Conservation (phyloP, 192 early-diverging fungal species). For the Fimicolochytrium jonesii region DNA sequence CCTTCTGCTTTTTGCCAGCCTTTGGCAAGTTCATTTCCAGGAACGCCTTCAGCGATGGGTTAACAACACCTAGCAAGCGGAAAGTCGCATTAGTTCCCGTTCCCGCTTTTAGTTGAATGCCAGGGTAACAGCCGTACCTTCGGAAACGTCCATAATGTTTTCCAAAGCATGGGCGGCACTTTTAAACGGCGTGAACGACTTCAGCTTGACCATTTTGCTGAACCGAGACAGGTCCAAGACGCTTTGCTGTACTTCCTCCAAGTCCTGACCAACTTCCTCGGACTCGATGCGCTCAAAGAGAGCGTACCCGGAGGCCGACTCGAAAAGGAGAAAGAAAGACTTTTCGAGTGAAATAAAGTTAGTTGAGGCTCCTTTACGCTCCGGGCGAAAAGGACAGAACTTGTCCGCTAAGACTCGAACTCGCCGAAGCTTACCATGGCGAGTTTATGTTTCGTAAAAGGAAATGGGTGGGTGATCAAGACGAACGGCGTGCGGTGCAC, state of each 20-base stretch:
- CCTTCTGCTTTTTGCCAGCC: slow-evolving; percentile 64
- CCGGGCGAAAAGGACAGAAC: too few species aligned
- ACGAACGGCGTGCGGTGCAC: too few species aligned
- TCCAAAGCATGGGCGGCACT: slow-evolving; percentile 94
- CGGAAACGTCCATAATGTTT: slow-evolving; percentile 97
- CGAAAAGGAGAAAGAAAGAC: slow-evolving; percentile 70
- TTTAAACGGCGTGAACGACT: slow-evolving; percentile 96
- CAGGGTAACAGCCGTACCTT: slow-evolving; percentile 69
- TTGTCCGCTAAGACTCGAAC: too few species aligned
- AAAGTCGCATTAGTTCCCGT: too few species aligned
- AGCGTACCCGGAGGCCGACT: slow-evolving; percentile 94
- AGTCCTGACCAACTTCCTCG: slow-evolving; percentile 94
- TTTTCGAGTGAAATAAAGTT: too few species aligned
- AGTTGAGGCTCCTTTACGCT: too few species aligned
- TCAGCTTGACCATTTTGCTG: slow-evolving; percentile 83
- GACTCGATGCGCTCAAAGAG: slow-evolving; percentile 90
- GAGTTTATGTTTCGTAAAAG: too few species aligned
- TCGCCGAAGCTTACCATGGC: too few species aligned
- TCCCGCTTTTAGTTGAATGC: too few species aligned
- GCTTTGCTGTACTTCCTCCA: slow-evolving; percentile 79
- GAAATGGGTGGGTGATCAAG: too few species aligned
- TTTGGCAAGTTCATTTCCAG: slow-evolving; percentile 92
- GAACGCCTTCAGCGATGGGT: slow-evolving; percentile 84
- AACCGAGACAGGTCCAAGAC: slow-evolving; percentile 85
- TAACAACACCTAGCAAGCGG: slow-evolving; percentile 69